Base-by-base conservation (phyloP, 1,284 basidiomycete genomes). In the Termitomyces sp. region DNA sequence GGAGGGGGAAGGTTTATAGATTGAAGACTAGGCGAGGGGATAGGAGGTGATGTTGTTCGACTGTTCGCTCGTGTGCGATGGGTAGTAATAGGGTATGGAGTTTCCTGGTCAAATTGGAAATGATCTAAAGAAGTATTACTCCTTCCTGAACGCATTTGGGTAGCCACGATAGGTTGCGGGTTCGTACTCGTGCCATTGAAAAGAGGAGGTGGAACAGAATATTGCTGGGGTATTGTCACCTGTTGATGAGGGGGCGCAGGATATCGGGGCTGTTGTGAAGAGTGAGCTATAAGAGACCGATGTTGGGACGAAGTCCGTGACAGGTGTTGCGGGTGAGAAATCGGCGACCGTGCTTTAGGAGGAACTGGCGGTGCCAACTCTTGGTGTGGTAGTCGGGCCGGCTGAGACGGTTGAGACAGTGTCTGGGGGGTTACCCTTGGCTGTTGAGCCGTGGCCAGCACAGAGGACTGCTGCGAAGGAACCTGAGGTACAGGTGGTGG, bases 51-150 rank as follows among this genome's bases (percentile, higher is more conserved):
- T n/a, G 69, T 67, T n/a, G 69, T 60, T 17, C 66, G 63, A 39
- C 63, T 62, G 34, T 43, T 67, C 61, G 40, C 47, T 34, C 60
- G 61, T 53, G 64, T 62, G 41, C 50, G 66, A 59, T n/a, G 65
- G 49, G 34, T 60, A 28, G 68, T 76, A 3, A 77, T 70, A 15
- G 84, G 80, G 65, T 85, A 85, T 28, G 80, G 80, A 5, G 80
- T 78, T 60, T 89, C 84, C 60, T 86, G 84, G 65, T 88, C 81
- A 65, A 84, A 83, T 50, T 79, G 76, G 49, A 84, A 70, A 36
- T 74, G 72, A 59, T 78, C 78, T 40, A 78, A 51, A 15, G 62
- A 62, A 10, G 67, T 63, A 19, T 63, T 64, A 8, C 65, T 61
- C 61, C 65, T 66, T 28, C 58, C 60, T 30, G 67, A 66, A 39